Percentiles rank a stretch among this genome's conserved stretches.
phyloP scores from a whole-genome alignment of 768 basidiomycete genomes.

The Leucocoprinus birnbaumii region DNA sequence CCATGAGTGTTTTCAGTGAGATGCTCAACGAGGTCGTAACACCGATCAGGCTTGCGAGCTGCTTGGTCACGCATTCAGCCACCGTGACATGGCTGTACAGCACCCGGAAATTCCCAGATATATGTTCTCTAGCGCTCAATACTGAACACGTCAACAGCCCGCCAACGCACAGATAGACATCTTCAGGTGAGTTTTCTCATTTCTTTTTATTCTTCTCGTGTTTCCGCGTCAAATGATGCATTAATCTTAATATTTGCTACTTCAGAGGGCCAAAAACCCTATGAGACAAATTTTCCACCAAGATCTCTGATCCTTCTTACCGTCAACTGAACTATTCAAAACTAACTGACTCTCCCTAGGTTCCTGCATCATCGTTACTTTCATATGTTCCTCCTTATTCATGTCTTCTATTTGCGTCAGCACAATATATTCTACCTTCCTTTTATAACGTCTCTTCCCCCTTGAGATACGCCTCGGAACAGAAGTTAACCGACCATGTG shows the following conservation, averaged over 20 bases:
- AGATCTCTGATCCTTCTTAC: constrained; percentile 66
- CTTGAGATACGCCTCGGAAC: too few relatives aligned
- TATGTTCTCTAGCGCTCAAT: constrained; percentile 15
- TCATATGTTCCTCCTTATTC: too few relatives aligned
- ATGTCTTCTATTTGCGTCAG: not conserved
- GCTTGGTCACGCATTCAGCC: constrained; percentile 50
- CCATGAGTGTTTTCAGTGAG: constrained; percentile 47
- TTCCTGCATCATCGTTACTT: not conserved
- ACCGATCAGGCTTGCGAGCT: constrained; percentile 22
- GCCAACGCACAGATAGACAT: not conserved
- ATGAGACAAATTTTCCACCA: constrained; percentile 76
- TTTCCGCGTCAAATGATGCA: constrained; percentile 30
- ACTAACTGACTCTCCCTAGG: not conserved
- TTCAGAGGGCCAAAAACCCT: constrained; percentile 65
- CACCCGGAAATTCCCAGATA: constrained; percentile 31
- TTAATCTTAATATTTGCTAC: constrained; percentile 76
- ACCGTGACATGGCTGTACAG: constrained; percentile 66
- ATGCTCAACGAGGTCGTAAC: constrained; percentile 25
- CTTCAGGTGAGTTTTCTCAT: not conserved
- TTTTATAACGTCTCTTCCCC: not conserved
- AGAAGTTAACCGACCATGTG: too few relatives aligned
- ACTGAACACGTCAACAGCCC: not conserved
- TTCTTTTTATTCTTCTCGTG: not conserved
- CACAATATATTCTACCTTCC: not conserved
- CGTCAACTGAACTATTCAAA: not conserved